Base-by-base conservation (phyloP, 169 alveolate species). In the Plasmodium ovale region DNA sequence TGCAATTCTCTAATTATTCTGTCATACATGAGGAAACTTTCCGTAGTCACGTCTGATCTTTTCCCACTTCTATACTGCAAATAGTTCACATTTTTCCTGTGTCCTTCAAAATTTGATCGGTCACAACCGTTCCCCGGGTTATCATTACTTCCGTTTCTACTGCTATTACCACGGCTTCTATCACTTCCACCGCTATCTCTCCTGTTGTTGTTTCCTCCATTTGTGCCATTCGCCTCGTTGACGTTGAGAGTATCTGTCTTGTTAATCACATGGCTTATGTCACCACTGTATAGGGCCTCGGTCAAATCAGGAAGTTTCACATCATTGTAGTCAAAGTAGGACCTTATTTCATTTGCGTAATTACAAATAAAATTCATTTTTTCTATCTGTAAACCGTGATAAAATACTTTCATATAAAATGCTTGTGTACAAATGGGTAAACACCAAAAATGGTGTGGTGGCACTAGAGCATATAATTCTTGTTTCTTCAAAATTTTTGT, bases 381-480 rank as follows among this genome's bases (percentile, higher is more conserved):
- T 69, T 79, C 89, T 64, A 79, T 64, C 58, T 79, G 89, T 14
- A 79, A n/a, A 12, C 89, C 89, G 65, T 79, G 89, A 56, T 79
- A 79, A 67, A 62, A 79, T 16, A 79, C 47, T 56, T 79, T 79
- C 89, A 79, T 79, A 37, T 79, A 65, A 65, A 79, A 79, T 19
- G 70, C 79, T 70, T 79, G 89, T 14, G 89, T 64, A 44, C 84
- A 65, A 5, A 79, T 79, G 29, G 89, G 89, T 29, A 79, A 51
- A 44, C 72, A 88, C 94, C 94, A 85, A 72, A 79, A 79, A 49
- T 91, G 92, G 44, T 91, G 94, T 1, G 94, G 89, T 12, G 92
- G 91, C 19, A 91, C 91, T 3, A 89, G 64, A 29, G 92, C 94
- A 71, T 60, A 85, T 27, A 91, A 56, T 67, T 68, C 68, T 58